These are phyloP conservation scores for Solanum tacnaense DNA, from an alignment of 257 asterid genomes.

Conservation along the genomic window DNA sequence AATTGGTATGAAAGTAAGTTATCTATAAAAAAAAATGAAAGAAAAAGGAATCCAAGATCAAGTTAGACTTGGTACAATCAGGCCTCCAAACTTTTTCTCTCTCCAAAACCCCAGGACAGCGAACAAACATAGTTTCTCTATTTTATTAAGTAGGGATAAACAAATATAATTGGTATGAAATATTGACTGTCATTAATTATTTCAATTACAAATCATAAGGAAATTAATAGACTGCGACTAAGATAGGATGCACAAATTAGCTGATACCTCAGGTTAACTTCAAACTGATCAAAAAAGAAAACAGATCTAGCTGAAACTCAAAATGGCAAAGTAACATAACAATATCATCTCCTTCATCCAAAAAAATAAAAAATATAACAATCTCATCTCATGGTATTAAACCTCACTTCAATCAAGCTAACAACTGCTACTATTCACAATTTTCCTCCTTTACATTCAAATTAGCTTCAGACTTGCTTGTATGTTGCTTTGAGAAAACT, in stretches of 20 bases:
- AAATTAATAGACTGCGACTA: neutral
- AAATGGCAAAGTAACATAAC: neutral
- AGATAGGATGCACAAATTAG: neutral
- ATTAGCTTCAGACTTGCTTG: neutral
- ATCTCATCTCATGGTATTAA: neutral
- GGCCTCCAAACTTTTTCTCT: neutral
- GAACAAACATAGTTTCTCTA: neutral
- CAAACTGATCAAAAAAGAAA: neutral
- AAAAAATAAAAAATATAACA: neutral
- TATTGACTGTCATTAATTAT: neutral
- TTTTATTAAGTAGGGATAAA: neutral
- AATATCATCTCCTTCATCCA: neutral
- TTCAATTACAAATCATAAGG: neutral
- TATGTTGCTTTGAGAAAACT: neutral
- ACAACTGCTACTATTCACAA: neutral
- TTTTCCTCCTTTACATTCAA: neutral
- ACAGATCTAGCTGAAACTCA: neutral
- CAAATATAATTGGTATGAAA: neutral
- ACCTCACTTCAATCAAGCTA: neutral
- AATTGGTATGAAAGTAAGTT: neutral
- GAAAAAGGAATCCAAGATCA: neutral
- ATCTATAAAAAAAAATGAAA: neutral
- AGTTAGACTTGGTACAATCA: neutral
- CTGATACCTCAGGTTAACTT: neutral
- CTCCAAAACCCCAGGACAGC: neutral